These are phyloP conservation scores for Forsythia suspensa DNA, from an alignment of 257 asterid genomes.

Conservation along the genomic window DNA sequence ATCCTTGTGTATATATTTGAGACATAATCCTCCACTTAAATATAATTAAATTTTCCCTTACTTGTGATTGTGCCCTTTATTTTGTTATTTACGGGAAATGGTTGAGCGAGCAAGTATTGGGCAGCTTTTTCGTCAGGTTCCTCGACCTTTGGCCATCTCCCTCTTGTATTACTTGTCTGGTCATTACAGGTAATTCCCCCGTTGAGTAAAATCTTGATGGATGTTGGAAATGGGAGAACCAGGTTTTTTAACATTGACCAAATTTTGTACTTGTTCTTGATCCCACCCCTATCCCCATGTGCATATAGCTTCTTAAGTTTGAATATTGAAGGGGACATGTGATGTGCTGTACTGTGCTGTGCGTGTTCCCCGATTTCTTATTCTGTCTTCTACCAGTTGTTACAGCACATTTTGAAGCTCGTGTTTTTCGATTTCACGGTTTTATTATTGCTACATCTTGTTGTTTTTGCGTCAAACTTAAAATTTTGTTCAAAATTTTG, in stretches of 20 bases:
- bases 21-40: background rate
- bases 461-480: too few relatives aligned
- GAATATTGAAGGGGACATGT: background rate
- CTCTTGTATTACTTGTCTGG: background rate
- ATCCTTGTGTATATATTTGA: slow-evolving; percentile 4
- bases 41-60: background rate
- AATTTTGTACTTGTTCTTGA: background rate
- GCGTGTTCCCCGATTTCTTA: background rate
- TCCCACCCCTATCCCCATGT: background rate
- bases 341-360: background rate
- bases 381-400: background rate
- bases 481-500: too few relatives aligned
- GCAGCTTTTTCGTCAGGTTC: too few relatives aligned
- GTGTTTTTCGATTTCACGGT: background rate
- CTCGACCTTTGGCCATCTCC: background rate
- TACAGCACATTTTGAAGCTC: background rate
- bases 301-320: background rate
- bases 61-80: background rate
- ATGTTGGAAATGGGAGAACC: background rate
- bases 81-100: too few relatives aligned
- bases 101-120: background rate
- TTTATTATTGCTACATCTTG: background rate
- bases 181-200: background rate
- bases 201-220: background rate
- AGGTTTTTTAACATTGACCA: background rate